A percentile compares a stretch with the other conserved stretches of the same genome.
These are phyloP conservation scores for Kappamyces sp. DNA, from an alignment of 192 early-diverging fungal genomes.

Conservation along the genomic window DNA sequence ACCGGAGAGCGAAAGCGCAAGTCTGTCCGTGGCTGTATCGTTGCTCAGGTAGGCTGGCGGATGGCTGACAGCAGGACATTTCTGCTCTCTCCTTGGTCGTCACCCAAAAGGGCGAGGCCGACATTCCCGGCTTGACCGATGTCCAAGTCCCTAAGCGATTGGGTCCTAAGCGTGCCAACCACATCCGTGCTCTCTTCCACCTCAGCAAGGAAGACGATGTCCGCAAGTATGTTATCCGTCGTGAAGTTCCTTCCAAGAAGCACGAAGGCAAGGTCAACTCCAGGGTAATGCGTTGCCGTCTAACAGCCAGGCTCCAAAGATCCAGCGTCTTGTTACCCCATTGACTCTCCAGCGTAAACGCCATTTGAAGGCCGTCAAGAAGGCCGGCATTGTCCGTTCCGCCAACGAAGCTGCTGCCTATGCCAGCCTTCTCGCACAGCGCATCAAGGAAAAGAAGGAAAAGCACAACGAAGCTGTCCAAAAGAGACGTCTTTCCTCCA, in stretches of 20 bases:
- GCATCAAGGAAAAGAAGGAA: conserved; percentile 93
- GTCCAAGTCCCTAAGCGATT: conserved; percentile 90
- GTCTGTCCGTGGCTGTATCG: conserved; percentile 99
- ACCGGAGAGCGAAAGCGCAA: conserved; percentile 98
- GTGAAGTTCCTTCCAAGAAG: conserved; percentile 80
- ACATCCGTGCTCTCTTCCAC: conserved; percentile 99
- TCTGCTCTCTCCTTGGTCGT: conserved; percentile 89
- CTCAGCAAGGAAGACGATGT: conserved; percentile 98
- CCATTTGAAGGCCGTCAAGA: conserved; percentile 81
- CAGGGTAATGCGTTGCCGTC: conserved; percentile 26
- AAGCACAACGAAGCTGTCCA: conserved; percentile 63
- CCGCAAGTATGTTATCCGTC: conserved; percentile 98
- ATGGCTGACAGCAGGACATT: conserved; percentile 59
- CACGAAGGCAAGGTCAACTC: conserved; percentile 84
- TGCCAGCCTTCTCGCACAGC: conserved; percentile 80
- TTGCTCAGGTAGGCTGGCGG: conserved; percentile 35
- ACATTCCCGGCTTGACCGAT: conserved; percentile 95
- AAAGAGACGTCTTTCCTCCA: conserved; percentile 70
- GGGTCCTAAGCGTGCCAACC: conserved; percentile 97
- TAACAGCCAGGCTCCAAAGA: conserved; percentile 74
- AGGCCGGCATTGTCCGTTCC: conserved; percentile 70
- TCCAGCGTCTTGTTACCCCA: conserved; percentile 98
- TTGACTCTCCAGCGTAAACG: conserved; percentile 95
- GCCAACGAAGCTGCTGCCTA: conserved; percentile 68
- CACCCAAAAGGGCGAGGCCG: conserved; percentile 94